Evolutionary conservation across 192 early-diverging fungal species (phyloP).

Genomic region (Umbelopsis isabellina): DNA sequence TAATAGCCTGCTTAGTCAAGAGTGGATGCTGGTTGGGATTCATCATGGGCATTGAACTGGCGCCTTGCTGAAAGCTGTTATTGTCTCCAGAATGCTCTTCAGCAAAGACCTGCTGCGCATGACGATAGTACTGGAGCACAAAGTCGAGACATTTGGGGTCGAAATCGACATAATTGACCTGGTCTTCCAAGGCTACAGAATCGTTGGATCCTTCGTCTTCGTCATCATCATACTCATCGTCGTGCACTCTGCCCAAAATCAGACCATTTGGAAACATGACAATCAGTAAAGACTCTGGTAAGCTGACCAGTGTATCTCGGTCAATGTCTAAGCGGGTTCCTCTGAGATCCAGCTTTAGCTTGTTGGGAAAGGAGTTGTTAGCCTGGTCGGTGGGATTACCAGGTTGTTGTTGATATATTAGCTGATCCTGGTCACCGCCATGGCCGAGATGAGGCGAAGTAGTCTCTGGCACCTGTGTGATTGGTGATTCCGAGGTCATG

Average conservation of each 20-base stretch:
- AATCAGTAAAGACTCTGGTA: conserved; percentile 64
- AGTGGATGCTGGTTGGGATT: conserved; percentile 49
- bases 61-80: conserved; percentile 23
- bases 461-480: conserved; percentile 53
- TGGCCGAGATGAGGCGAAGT: conserved; percentile 36
- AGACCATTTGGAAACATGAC: conserved; percentile 69
- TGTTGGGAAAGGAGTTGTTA: conserved; percentile 43
- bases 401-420: conserved; percentile 37
- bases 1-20: conserved; percentile 64
- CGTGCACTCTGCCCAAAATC: conserved; percentile 39
- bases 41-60: conserved; percentile 27
- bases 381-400: conserved; percentile 7
- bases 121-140: conserved; percentile 51
- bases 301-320: conserved; percentile 55
- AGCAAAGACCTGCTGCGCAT: conserved; percentile 44
- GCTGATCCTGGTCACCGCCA: conserved; percentile 27
- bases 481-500: conserved; percentile 53
- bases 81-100: conserved; percentile 22
- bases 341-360: conserved; percentile 60
- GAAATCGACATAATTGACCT: conserved; percentile 60
- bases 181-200: conserved; percentile 46
- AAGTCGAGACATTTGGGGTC: conserved; percentile 57
- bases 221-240: conserved; percentile 29
- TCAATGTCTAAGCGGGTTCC: conserved; percentile 59
- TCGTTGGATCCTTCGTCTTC: conserved; percentile 46